phyloP scores from a whole-genome alignment of 768 basidiomycete genomes.

The Cystofilobasidium capitatum region DNA sequence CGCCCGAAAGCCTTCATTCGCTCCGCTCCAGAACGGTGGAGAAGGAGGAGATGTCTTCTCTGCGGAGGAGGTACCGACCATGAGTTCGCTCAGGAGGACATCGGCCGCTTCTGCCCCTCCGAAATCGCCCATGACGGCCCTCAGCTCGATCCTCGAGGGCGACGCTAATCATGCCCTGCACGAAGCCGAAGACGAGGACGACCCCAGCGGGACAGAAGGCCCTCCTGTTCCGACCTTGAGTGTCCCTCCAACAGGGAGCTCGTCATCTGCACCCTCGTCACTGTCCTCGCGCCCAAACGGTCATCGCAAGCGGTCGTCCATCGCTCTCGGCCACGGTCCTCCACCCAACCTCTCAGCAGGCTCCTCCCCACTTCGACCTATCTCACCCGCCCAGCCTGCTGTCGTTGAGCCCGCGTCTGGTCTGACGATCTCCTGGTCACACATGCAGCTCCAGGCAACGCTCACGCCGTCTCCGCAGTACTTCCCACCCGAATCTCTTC shows the following conservation, averaged over 20 bases:
- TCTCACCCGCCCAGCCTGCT: not conserved
- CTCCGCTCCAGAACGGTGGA: not conserved
- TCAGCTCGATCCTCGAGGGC: constrained; percentile 5
- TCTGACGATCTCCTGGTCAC: constrained; percentile 23
- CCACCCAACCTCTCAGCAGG: not conserved
- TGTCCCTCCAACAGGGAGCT: not conserved
- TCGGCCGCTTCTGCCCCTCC: not conserved
- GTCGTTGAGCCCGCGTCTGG: not conserved
- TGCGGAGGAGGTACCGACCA: not conserved
- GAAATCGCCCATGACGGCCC: not conserved
- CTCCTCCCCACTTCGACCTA: not conserved
- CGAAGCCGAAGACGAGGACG: not conserved
- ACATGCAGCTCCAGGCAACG: constrained; percentile 19
- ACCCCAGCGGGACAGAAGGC: not conserved
- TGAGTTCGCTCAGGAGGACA: not conserved
- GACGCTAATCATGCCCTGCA: not conserved
- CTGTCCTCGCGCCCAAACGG: not conserved
- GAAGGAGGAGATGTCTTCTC: not conserved
- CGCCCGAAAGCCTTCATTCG: constrained; percentile 18
- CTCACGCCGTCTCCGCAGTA: constrained; percentile 24
- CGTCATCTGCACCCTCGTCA: not conserved
- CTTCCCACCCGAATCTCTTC: constrained; percentile 23
- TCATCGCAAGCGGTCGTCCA: not conserved
- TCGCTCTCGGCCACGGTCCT: constrained; percentile 16
- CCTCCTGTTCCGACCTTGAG: not conserved